Percentiles rank a stretch among this genome's conserved stretches.
These are phyloP conservation scores for Bjerkandera adusta DNA, from an alignment of 1,284 basidiomycete genomes.

Conservation along the genomic window DNA sequence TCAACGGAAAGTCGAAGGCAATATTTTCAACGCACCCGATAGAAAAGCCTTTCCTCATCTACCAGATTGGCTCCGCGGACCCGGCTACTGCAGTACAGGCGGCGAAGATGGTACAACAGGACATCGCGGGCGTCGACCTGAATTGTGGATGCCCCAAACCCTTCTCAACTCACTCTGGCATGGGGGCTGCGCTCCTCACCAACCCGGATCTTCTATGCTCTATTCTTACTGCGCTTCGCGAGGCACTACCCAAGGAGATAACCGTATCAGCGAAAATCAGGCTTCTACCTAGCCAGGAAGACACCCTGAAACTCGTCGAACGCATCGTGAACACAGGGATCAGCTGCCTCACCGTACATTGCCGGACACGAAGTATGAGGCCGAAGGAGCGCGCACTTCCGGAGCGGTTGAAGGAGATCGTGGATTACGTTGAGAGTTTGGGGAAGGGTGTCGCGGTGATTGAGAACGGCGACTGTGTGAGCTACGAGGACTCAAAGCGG, in stretches of 20 bases:
- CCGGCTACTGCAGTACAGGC: constrained; percentile 92
- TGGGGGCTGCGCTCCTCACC: constrained; percentile 94
- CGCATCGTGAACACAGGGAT: constrained; percentile 88
- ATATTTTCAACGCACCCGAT: constrained; percentile 94
- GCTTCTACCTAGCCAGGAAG: constrained; percentile 81
- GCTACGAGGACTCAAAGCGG: constrained; percentile 74
- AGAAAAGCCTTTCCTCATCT: constrained; percentile 89
- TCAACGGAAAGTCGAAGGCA: constrained; percentile 76
- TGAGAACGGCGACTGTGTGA: constrained; percentile 92
- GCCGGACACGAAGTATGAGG: constrained; percentile 93
- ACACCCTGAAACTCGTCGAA: constrained; percentile 85
- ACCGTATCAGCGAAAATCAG: constrained; percentile 92
- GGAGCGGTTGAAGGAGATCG: constrained; percentile 80
- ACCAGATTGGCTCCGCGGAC: constrained; percentile 90
- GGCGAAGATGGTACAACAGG: constrained; percentile 81
- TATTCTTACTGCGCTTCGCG: constrained; percentile 78
- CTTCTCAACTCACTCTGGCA: constrained; percentile 93
- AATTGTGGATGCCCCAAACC: constrained; percentile 97
- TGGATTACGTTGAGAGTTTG: constrained; percentile 71
- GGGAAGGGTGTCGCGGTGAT: constrained; percentile 80
- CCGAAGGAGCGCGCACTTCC: constrained; percentile 80
- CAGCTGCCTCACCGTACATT: constrained; percentile 91
- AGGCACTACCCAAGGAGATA: constrained; percentile 72
- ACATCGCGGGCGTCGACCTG: constrained; percentile 92
- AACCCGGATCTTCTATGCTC: constrained; percentile 89